Conservation (phyloP, 345 rosid species). For the Mercurialis annua region DNA sequence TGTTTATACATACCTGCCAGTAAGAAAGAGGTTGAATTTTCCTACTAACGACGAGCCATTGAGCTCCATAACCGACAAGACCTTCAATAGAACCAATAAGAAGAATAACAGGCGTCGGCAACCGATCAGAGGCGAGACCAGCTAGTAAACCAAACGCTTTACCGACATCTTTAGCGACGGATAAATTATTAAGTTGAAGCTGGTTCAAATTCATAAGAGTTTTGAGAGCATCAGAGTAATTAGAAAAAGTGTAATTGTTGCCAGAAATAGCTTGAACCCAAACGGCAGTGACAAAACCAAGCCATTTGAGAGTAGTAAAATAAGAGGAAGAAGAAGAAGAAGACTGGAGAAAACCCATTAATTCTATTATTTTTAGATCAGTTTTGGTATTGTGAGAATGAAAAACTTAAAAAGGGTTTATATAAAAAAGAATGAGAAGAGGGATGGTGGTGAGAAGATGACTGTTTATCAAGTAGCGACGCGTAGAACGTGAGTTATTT, state of each 20-base stretch:
- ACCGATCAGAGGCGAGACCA: constrained; percentile 79
- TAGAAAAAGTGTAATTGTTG: constrained; percentile 90
- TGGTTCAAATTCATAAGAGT: constrained; percentile 83
- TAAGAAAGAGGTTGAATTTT: constrained; percentile 63
- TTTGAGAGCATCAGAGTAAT: constrained; percentile 83
- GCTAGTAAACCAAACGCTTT: constrained; percentile 94
- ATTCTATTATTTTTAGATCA: background rate
- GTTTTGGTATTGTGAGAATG: background rate
- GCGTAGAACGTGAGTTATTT: background rate
- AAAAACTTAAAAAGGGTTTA: background rate
- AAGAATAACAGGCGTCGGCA: constrained; percentile 60
- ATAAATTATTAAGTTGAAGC: constrained; percentile 70
- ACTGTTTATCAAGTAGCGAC: background rate
- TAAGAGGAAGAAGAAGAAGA: constrained; percentile 20
- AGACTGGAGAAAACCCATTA: constrained; percentile 27
- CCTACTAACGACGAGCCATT: constrained; percentile 84
- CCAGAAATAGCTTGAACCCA: constrained; percentile 95
- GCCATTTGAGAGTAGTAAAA: constrained; percentile 62
- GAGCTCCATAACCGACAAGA: constrained; percentile 84
- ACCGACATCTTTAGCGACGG: constrained; percentile 89
- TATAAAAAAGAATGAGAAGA: too few species aligned
- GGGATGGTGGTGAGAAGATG: background rate
- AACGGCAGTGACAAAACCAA: constrained; percentile 87
- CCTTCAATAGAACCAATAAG: constrained; percentile 89
- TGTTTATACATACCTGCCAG: too few species aligned